Percentiles rank a stretch among this genome's conserved stretches.
These are phyloP conservation scores for Naganishia antarctica DNA, from an alignment of 768 basidiomycete genomes.

Conservation along the genomic window DNA sequence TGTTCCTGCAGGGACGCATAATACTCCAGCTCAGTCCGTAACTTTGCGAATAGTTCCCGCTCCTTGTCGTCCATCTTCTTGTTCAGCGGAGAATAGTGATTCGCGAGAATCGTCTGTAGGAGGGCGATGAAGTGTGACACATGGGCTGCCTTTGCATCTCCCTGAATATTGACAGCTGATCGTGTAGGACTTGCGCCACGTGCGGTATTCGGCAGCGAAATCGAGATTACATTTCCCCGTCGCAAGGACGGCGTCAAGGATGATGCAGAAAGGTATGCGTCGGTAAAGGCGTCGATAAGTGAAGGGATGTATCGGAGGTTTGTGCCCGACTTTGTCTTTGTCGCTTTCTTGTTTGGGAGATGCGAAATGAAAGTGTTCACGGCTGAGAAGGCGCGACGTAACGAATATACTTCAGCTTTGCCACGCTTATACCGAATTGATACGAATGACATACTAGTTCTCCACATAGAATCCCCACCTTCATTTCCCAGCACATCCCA, in stretches of 20 bases:
- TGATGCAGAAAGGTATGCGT: slow-evolving; percentile 39
- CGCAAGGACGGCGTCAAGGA: slow-evolving; percentile 36
- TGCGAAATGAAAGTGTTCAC: slow-evolving; percentile 28
- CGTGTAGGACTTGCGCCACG: background rate
- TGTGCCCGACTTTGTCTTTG: slow-evolving; percentile 41
- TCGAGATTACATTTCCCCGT: slow-evolving; percentile 34
- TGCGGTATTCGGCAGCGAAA: slow-evolving; percentile 24
- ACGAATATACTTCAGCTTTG: no score
- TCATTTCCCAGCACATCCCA: slow-evolving; percentile 42
- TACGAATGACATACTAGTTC: slow-evolving; percentile 11
- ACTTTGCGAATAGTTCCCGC: slow-evolving; percentile 13
- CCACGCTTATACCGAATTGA: background rate
- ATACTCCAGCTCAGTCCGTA: slow-evolving; percentile 20
- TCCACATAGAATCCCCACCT: slow-evolving; percentile 41
- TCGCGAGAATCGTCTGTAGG: slow-evolving; percentile 2
- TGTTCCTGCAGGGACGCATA: background rate
- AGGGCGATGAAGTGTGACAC: slow-evolving; percentile 23
- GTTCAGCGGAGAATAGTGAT: slow-evolving; percentile 22
- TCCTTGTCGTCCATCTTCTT: slow-evolving; percentile 25
- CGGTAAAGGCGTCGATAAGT: slow-evolving; percentile 35
- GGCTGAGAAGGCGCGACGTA: background rate
- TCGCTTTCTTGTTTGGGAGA: slow-evolving; percentile 37
- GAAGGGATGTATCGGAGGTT: slow-evolving; percentile 44
- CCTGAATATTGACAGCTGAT: background rate
- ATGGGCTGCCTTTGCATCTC: slow-evolving; percentile 6